phyloP scores from a whole-genome alignment of 2,329 filamentous ascomycete species.

The Lachnellula hyalina region DNA sequence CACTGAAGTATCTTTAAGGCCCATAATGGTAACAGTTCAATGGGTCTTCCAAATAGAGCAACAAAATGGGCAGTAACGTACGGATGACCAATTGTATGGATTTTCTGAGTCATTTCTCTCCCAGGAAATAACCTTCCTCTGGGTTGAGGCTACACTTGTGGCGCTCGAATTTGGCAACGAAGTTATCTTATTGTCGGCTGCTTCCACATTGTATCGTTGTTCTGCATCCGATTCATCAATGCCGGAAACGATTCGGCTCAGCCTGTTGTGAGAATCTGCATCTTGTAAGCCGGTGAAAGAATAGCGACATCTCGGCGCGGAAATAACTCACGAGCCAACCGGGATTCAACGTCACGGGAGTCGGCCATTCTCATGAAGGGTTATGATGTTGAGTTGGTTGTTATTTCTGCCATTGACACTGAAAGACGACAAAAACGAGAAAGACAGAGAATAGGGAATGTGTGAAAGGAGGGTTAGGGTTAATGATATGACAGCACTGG shows the following conservation, averaged over 20 bases:
- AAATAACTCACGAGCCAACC: constrained; percentile 4
- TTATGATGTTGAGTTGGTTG: not conserved
- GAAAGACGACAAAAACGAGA: not conserved
- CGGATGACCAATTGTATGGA: constrained; percentile 29
- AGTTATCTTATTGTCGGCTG: constrained; percentile 33
- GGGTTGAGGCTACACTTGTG: constrained; percentile 12
- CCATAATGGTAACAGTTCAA: too few species aligned
- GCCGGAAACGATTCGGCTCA: constrained; percentile 21
- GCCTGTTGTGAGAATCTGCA: constrained; percentile 11
- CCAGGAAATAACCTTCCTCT: constrained; percentile 26
- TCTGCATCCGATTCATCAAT: constrained; percentile 39
- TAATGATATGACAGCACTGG: not conserved
- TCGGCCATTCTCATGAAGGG: not conserved
- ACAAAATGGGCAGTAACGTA: constrained; percentile 7
- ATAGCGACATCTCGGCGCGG: not conserved
- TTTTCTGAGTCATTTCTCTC: constrained; percentile 27
- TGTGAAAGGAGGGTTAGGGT: too few species aligned
- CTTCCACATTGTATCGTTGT: constrained; percentile 38
- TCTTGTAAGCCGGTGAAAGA: not conserved
- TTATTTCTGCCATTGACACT: not conserved
- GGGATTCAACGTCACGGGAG: constrained; percentile 10
- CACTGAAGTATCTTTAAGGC: too few species aligned
- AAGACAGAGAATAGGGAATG: not conserved
- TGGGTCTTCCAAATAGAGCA: not conserved
- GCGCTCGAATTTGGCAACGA: constrained; percentile 21